Conservation (phyloP, 371 early-diverging fungal species). For the Cokeromyces recurvatus region DNA sequence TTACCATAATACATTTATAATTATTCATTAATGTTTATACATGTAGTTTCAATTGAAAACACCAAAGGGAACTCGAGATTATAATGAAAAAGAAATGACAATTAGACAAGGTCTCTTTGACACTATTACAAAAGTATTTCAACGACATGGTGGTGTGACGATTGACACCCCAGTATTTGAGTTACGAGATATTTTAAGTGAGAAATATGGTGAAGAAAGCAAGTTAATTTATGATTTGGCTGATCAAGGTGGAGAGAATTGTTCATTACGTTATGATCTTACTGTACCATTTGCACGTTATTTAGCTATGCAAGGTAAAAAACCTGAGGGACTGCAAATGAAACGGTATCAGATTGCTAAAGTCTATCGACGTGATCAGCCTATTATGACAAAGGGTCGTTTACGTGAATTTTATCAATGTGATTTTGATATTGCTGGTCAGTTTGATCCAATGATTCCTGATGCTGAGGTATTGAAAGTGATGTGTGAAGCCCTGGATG, state of each 20-base stretch:
- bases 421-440: conserved; percentile 98
- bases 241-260: conserved; percentile 98
- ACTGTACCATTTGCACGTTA: conserved; percentile 99
- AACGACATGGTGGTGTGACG: conserved; percentile 96
- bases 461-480: conserved; percentile 94
- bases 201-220: conserved; percentile 99
- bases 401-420: conserved; percentile 99
- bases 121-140: conserved; percentile 83
- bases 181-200: conserved; percentile 79
- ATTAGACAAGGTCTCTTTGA: conserved; percentile 86
- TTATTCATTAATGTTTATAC: no score
- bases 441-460: conserved; percentile 93
- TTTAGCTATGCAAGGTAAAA: conserved; percentile 87
- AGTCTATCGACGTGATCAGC: conserved; percentile 99
- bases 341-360: conserved; percentile 99
- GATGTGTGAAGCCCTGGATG: conserved; percentile 74
- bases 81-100: conserved; percentile 90
- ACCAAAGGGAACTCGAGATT: conserved; percentile 90
- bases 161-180: conserved; percentile 99
- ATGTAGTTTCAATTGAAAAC: conserved; percentile 15
- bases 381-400: conserved; percentile 97
- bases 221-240: conserved; percentile 98
- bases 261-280: conserved; percentile 97
- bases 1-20: no score
- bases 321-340: conserved; percentile 75